These are phyloP conservation scores for Spiraea crenata DNA, from an alignment of 331 rosid genomes.

Conservation along the genomic window DNA sequence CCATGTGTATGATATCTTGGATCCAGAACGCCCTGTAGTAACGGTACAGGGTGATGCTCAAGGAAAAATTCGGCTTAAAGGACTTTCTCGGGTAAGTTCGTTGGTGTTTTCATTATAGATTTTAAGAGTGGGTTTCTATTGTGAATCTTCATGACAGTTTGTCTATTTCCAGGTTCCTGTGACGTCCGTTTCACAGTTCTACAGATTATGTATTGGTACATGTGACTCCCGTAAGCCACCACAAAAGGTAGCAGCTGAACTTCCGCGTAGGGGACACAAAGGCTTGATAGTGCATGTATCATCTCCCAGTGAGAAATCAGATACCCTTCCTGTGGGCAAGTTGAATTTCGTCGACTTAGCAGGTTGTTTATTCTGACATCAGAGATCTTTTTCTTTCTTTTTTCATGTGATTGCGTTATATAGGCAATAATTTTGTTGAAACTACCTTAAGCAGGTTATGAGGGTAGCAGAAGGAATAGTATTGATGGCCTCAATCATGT, in stretches of 20 bases:
- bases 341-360: constrained; percentile 86
- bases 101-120: not conserved
- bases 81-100: constrained; percentile 61
- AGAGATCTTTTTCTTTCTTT: not conserved
- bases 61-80: constrained; percentile 76
- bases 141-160: constrained; percentile 12
- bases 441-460: constrained; percentile 56
- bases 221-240: constrained; percentile 45
- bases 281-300: constrained; percentile 67
- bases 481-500: constrained; percentile 35
- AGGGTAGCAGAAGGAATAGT: constrained; percentile 72
- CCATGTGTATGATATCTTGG: constrained; percentile 68
- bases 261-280: constrained; percentile 51
- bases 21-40: constrained; percentile 52
- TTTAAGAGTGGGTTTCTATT: not conserved
- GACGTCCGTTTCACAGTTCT: constrained; percentile 63
- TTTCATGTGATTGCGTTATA: not conserved
- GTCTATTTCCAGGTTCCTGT: constrained; percentile 56
- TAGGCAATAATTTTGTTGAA: constrained; percentile 7
- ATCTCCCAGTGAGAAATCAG: constrained; percentile 28
- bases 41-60: constrained; percentile 57
- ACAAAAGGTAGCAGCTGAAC: constrained; percentile 45
- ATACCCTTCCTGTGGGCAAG: constrained; percentile 44
- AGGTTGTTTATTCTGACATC: constrained; percentile 40
- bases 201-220: constrained; percentile 43